A percentile compares a stretch with the other conserved stretches of the same genome.
phyloP scores from a whole-genome alignment of 202 grass and related monocot species.

The Bolboschoenoplectus hybrid region DNA sequence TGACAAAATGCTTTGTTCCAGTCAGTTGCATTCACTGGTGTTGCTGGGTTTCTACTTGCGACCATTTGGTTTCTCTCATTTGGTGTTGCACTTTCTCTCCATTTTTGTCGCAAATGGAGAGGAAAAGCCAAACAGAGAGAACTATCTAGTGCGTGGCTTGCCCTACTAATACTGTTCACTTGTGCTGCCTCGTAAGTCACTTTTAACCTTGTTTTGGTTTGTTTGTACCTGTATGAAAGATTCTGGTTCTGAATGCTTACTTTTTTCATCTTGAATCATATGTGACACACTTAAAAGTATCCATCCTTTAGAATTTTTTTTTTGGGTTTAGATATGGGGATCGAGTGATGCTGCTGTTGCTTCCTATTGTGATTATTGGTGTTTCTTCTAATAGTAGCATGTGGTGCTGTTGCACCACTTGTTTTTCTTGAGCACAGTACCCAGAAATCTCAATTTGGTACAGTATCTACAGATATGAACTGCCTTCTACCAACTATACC shows the following conservation, averaged over 20 bases:
- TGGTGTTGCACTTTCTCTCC: slow-evolving; percentile 47
- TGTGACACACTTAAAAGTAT: background rate
- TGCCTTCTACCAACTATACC: background rate
- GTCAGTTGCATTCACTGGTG: slow-evolving; percentile 92
- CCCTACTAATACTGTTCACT: slow-evolving; percentile 58
- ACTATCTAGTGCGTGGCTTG: slow-evolving; percentile 36
- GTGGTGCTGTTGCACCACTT: background rate
- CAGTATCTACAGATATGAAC: background rate
- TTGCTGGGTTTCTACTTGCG: slow-evolving; percentile 69
- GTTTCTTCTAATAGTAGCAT: background rate
- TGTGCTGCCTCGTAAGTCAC: slow-evolving; percentile 64
- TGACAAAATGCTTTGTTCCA: slow-evolving; percentile 43
- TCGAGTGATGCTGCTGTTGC: background rate
- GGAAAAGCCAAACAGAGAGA: slow-evolving; percentile 50
- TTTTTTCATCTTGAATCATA: background rate
- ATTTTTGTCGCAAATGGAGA: slow-evolving; percentile 64
- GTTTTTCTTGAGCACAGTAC: background rate
- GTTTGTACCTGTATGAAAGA: background rate
- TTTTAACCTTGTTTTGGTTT: background rate
- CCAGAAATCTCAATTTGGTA: background rate
- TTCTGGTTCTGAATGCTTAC: background rate
- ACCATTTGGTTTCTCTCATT: slow-evolving; percentile 64
- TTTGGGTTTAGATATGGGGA: background rate
- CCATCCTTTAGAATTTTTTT: background rate
- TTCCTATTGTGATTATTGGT: background rate